Conservation (phyloP, 1,284 basidiomycete genomes). For the Rhodofomes roseus region DNA sequence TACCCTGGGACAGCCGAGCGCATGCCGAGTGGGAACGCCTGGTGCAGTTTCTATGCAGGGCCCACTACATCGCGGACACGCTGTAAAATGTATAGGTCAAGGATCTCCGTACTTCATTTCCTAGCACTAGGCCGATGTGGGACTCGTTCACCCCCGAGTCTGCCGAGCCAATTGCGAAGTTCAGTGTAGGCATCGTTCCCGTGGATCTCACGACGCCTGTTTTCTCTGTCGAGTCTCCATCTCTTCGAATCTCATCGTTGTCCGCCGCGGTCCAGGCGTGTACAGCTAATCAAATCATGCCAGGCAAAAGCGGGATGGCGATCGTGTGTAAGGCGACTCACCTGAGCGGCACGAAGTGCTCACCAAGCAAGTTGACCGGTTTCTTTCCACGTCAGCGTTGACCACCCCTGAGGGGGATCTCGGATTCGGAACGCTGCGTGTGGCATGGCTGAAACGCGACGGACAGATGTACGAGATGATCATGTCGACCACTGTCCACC, state of each 20-base stretch:
- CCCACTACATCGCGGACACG: neutral
- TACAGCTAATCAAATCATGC: neutral
- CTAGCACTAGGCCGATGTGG: neutral
- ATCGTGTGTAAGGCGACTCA: neutral
- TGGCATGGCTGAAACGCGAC: neutral
- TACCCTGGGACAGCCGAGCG: neutral
- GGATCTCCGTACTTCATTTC: neutral
- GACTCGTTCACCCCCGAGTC: neutral
- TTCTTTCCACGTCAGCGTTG: neutral
- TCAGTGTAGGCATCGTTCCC: neutral
- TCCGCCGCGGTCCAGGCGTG: neutral
- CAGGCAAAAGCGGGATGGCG: neutral
- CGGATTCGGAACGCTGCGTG: too few relatives aligned
- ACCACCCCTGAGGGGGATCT: neutral
- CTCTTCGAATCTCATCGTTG: neutral
- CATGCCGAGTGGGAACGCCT: neutral
- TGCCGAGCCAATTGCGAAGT: neutral
- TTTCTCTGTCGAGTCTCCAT: neutral
- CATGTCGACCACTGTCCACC: neutral
- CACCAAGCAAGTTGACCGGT: neutral
- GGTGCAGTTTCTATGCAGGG: neutral
- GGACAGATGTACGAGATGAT: neutral
- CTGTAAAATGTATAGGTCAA: neutral
- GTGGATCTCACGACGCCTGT: neutral
- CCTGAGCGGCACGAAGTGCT: neutral